These are phyloP conservation scores for Penicillium taxi DNA, from an alignment of 495 filamentous ascomycete species.

Conservation along the genomic window DNA sequence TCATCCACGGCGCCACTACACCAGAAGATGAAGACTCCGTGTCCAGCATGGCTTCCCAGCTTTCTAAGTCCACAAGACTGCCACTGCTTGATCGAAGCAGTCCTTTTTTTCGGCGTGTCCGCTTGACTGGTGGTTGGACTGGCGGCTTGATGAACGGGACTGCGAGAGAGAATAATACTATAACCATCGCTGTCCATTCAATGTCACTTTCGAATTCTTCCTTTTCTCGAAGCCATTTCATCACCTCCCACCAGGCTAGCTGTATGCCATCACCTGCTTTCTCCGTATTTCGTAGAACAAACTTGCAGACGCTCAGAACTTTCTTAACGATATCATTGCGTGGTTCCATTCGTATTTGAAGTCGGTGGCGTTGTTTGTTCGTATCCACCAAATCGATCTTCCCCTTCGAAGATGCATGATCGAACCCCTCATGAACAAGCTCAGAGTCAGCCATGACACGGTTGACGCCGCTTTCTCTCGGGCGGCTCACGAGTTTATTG, in stretches of 20 bases:
- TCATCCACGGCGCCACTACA: constrained; percentile 56
- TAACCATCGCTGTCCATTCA: constrained; percentile 74
- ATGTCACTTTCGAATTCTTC: constrained; percentile 44
- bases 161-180: constrained; percentile 60
- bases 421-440: constrained; percentile 33
- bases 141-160: constrained; percentile 40
- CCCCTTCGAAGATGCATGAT: constrained; percentile 43
- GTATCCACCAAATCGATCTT: constrained; percentile 58
- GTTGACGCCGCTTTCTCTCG: constrained; percentile 46
- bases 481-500: constrained; percentile 21
- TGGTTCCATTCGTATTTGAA: constrained; percentile 60
- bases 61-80: constrained; percentile 46
- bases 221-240: constrained; percentile 55
- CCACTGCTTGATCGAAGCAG: constrained; percentile 55
- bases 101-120: constrained; percentile 40
- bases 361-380: constrained; percentile 51
- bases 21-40: constrained; percentile 50
- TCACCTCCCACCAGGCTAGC: constrained; percentile 67
- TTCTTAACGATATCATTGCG: constrained; percentile 50
- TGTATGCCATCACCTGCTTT: constrained; percentile 57
- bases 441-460: constrained; percentile 45
- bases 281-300: constrained; percentile 50
- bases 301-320: constrained; percentile 52
- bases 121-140: constrained; percentile 29
- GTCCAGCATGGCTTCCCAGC: constrained; percentile 54